Conservation (phyloP, 495 filamentous ascomycete species). For the Penicillium pulvis region DNA sequence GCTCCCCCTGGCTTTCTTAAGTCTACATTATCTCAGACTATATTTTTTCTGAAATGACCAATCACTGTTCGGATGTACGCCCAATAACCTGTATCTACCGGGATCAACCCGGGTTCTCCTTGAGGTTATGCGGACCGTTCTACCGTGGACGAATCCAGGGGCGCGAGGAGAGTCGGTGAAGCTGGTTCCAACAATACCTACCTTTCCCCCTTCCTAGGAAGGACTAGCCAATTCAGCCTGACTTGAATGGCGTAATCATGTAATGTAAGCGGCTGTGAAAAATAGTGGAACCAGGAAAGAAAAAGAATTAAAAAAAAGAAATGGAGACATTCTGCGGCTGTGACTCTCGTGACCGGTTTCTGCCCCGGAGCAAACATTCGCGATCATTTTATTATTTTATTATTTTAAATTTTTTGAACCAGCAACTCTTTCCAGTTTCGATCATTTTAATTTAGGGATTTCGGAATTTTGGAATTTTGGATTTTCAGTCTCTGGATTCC, state of each 20-base stretch:
- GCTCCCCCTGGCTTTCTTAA: not conserved
- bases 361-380: constrained; percentile 24
- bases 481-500: not conserved
- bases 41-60: not conserved
- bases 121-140: constrained; percentile 16
- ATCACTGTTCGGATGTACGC: not conserved
- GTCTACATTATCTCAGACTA: not conserved
- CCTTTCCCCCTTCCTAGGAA: not conserved
- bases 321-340: constrained; percentile 2
- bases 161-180: constrained; percentile 29
- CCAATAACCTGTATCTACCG: constrained; percentile 9
- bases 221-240: not conserved
- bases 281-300: not conserved
- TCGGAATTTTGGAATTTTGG: not conserved
- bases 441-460: constrained; percentile 5
- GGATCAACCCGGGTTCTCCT: constrained; percentile 7
- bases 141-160: constrained; percentile 17
- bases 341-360: constrained; percentile 24
- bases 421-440: not conserved
- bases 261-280: not conserved
- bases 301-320: not conserved
- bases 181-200: not conserved
- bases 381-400: constrained; percentile 5
- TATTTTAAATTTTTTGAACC: not conserved
- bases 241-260: not conserved